Percentiles rank a stretch among this genome's conserved stretches.
Evolutionary conservation across 805 yeast species (phyloP).

Genomic region (Candida sonorensis): DNA sequence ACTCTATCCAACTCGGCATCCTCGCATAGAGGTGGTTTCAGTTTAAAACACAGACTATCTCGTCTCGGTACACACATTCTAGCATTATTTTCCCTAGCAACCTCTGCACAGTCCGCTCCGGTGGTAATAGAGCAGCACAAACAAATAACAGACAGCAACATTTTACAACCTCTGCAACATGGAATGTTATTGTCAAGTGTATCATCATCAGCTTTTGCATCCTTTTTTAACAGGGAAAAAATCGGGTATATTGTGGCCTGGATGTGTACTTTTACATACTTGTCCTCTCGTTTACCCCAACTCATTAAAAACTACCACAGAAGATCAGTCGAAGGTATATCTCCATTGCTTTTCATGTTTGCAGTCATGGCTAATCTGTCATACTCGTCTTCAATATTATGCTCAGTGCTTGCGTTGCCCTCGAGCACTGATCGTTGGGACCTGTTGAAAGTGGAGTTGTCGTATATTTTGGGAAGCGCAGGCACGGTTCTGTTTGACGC

Average conservation of each 20-base stretch:
- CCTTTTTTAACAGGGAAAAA: no score
- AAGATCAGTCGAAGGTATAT: constrained; percentile 81
- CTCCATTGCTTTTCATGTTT: constrained; percentile 71
- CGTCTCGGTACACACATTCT: background rate
- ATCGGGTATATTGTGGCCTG: constrained; percentile 54
- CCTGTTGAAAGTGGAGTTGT: constrained; percentile 65
- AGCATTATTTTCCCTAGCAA: background rate
- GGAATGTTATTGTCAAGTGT: no score
- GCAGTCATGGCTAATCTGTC: constrained; percentile 75
- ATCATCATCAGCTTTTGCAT: no score
- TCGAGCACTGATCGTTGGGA: constrained; percentile 29
- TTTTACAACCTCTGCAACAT: no score
- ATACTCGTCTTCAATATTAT: constrained; percentile 68
- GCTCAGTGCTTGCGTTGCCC: constrained; percentile 48
- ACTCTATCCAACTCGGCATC: no score
- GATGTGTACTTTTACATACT: constrained; percentile 69
- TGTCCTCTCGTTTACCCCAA: constrained; percentile 81
- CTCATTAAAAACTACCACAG: constrained; percentile 66
- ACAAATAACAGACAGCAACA: no score
- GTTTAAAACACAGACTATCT: background rate
- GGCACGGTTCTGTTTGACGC: constrained; percentile 81
- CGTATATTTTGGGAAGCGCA: constrained; percentile 76
- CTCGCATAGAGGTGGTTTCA: background rate
- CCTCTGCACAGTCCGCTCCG: background rate
- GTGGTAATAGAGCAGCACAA: no score